Conservation (phyloP, 148 eudicot species). For the Beta vulgaris region DNA sequence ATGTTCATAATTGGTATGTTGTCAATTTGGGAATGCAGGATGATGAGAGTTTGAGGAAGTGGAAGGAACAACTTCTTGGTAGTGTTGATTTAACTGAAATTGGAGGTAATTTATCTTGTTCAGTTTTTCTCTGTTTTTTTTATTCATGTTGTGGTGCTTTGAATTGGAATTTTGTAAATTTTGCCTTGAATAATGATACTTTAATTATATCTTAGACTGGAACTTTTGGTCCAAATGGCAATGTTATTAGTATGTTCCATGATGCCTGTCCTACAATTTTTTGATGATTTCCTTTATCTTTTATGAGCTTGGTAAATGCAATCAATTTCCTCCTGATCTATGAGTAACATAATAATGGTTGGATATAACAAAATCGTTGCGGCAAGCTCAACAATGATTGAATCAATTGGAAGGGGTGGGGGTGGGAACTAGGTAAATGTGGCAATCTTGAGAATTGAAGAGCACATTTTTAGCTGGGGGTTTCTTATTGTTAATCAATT, state of each 20-base stretch:
- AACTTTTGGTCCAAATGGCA: neutral
- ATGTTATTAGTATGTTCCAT: slow-evolving; percentile 1
- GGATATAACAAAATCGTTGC: too few species aligned
- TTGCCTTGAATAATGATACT: too few species aligned
- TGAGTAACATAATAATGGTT: too few species aligned
- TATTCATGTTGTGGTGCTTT: too few species aligned
- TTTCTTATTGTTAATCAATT: neutral
- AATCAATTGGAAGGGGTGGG: neutral
- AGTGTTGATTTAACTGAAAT: slow-evolving; percentile 55
- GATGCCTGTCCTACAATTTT: neutral
- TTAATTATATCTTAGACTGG: neutral
- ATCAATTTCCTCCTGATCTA: neutral
- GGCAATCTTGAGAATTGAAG: neutral
- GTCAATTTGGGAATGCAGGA: slow-evolving; percentile 41
- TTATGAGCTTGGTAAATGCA: neutral
- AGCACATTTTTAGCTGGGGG: neutral
- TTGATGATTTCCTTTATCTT: neutral
- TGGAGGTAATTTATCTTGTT: slow-evolving; percentile 50
- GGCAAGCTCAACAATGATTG: slow-evolving; percentile 10
- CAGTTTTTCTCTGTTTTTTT: neutral
- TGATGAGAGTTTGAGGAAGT: slow-evolving; percentile 87
- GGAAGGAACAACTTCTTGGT: slow-evolving; percentile 88
- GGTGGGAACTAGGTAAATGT: neutral
- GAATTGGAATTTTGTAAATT: too few species aligned
- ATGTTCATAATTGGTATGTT: neutral